phyloP scores from a whole-genome alignment of 163 green algal genomes.

The Chlorella variabilis region DNA sequence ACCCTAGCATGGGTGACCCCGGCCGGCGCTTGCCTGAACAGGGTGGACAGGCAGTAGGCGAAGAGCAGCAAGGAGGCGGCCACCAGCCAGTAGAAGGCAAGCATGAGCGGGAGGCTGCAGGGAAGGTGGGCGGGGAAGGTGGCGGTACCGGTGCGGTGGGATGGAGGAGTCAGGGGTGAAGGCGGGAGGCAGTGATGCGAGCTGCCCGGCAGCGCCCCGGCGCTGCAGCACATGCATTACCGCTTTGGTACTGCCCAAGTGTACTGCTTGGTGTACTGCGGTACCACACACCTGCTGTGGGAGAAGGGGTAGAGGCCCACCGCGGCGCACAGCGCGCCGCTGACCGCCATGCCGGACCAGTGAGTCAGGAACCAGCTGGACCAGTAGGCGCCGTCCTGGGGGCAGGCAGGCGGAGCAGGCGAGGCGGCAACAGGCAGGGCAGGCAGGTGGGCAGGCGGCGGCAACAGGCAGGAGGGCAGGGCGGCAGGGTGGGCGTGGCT shows the following conservation, averaged over 20 bases:
- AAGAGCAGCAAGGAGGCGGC: conserved; percentile 70
- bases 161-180: too few relatives aligned
- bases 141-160: not conserved
- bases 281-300: conserved; percentile 63
- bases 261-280: too few relatives aligned
- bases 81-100: conserved; percentile 81
- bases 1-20: too few relatives aligned
- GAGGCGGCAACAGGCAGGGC: not conserved
- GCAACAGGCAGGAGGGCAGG: too few relatives aligned
- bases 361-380: conserved; percentile 80
- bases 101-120: conserved; percentile 59
- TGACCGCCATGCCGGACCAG: conserved; percentile 66
- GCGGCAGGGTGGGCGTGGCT: too few relatives aligned
- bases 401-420: too few relatives aligned
- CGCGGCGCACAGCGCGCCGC: conserved; percentile 67
- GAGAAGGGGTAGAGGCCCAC: conserved; percentile 79
- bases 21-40: conserved; percentile 77
- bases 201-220: too few relatives aligned
- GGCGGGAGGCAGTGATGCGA: too few relatives aligned
- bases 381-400: conserved; percentile 80
- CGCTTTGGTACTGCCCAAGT: too few relatives aligned
- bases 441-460: too few relatives aligned
- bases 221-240: too few relatives aligned
- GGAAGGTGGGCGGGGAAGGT: not conserved
- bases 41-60: conserved; percentile 76